A percentile compares a stretch with the other conserved stretches of the same genome.
Conservation (phyloP, 352 stramenopile genomes). For the Globisporangium perplexum region DNA sequence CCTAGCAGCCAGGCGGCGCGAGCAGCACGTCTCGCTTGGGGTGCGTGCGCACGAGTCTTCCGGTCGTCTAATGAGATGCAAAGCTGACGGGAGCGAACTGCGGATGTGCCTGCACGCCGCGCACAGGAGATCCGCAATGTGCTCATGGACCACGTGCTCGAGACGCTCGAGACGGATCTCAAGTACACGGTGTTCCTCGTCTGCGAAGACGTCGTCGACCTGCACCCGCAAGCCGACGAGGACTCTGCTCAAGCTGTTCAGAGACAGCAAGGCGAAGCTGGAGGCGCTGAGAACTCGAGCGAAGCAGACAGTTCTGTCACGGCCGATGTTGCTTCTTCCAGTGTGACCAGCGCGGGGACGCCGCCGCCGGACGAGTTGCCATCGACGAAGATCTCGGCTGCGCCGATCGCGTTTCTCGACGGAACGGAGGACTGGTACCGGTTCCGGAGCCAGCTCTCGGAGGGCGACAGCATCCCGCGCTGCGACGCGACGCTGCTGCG, state of each 20-base stretch:
- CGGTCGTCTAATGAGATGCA: too few species aligned
- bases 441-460: constrained; percentile 47
- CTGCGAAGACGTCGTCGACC: constrained; percentile 63
- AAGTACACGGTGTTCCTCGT: constrained; percentile 65
- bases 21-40: constrained; percentile 33
- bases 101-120: too few species aligned
- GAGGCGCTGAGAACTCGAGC: neutral
- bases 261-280: constrained; percentile 3
- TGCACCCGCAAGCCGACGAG: constrained; percentile 12
- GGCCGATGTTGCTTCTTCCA: neutral
- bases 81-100: neutral
- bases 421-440: constrained; percentile 30
- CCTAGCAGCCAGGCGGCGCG: constrained; percentile 26
- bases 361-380: neutral
- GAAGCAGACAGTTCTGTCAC: neutral
- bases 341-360: too few species aligned
- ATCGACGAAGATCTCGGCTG: neutral
- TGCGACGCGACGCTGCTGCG: constrained; percentile 65
- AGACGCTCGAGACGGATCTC: constrained; percentile 45
- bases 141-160: constrained; percentile 60
- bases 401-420: constrained; percentile 31
- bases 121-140: constrained; percentile 59
- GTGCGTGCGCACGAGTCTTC: too few species aligned
- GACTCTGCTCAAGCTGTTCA: neutral
- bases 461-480: constrained; percentile 71